Conservation (phyloP, 2,329 filamentous ascomycete genomes). For the Diaporthe capsici region DNA sequence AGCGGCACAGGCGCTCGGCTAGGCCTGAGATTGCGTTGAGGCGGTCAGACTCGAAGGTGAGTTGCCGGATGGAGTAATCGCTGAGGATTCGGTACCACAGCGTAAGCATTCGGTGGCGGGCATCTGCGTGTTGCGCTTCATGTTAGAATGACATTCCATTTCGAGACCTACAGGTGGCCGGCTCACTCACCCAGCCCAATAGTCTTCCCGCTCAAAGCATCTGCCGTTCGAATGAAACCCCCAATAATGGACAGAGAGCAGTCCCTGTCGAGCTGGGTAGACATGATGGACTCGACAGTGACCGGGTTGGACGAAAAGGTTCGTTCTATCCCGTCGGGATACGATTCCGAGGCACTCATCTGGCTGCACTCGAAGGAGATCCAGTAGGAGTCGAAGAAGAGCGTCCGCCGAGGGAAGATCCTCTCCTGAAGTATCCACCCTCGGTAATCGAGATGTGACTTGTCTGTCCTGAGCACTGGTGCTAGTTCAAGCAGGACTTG, state of each 20-base stretch:
- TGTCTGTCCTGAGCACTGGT: conserved; percentile 11
- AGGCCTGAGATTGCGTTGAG: conserved; percentile 31
- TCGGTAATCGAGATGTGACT: conserved; percentile 31
- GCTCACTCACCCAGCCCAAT: background rate
- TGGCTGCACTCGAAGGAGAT: conserved; percentile 27
- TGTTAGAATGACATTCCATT: background rate
- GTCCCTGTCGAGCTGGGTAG: conserved; percentile 21
- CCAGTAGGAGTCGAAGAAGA: conserved; percentile 28
- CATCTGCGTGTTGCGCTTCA: background rate
- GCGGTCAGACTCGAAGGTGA: conserved; percentile 25
- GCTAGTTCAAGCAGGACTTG: conserved; percentile 1
- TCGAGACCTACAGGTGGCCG: background rate
- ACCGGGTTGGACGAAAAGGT: background rate
- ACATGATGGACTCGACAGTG: background rate
- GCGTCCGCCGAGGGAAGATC: conserved; percentile 20
- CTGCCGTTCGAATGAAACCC: background rate
- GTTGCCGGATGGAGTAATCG: conserved; percentile 24
- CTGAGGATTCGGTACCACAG: conserved; percentile 28
- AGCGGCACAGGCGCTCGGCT: conserved; percentile 5
- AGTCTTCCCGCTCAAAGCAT: background rate
- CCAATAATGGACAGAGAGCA: conserved; percentile 24
- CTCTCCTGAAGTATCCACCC: conserved; percentile 29
- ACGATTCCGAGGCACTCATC: conserved; percentile 23
- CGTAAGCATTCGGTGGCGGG: background rate
- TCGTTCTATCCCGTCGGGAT: background rate